Conservation (phyloP, 179 eudicot species). For the Beta corolliflora region DNA sequence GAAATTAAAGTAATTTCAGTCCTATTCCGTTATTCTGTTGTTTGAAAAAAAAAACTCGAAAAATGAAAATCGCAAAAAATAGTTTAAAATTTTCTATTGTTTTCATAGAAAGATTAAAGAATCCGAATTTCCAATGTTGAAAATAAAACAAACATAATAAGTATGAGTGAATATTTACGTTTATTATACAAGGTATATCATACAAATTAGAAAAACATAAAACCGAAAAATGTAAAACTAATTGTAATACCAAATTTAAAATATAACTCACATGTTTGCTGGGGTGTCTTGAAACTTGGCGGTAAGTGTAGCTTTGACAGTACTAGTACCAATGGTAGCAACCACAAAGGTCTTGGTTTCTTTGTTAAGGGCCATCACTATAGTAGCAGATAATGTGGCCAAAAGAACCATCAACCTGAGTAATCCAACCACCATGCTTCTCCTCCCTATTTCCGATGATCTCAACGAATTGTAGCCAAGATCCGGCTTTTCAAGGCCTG, state of each 20-base stretch:
- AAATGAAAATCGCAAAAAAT: no score
- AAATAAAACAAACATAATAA: no score
- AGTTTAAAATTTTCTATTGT: no score
- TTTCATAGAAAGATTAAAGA: no score
- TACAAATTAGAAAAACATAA: neutral
- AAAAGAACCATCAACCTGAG: constrained; percentile 56
- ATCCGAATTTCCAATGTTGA: no score
- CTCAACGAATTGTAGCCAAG: constrained; percentile 26
- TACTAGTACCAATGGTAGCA: constrained; percentile 77
- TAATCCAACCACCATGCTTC: constrained; percentile 21
- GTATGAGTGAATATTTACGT: no score
- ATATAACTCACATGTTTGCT: constrained; percentile 62
- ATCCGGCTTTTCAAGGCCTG: constrained; percentile 25
- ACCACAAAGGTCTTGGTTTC: constrained; percentile 68
- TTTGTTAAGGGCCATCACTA: constrained; percentile 78
- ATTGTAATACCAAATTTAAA: neutral
- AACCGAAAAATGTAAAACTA: neutral
- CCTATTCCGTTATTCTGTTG: no score
- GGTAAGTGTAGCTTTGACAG: constrained; percentile 59
- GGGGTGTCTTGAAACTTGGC: constrained; percentile 86
- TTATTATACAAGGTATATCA: no score
- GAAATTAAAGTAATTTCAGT: no score
- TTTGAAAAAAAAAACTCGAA: no score
- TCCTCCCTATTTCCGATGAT: constrained; percentile 9
- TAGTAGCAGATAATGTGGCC: constrained; percentile 62